These are phyloP conservation scores for Ministeria vibrans DNA, from an alignment of 78 protist species.

Conservation along the genomic window DNA sequence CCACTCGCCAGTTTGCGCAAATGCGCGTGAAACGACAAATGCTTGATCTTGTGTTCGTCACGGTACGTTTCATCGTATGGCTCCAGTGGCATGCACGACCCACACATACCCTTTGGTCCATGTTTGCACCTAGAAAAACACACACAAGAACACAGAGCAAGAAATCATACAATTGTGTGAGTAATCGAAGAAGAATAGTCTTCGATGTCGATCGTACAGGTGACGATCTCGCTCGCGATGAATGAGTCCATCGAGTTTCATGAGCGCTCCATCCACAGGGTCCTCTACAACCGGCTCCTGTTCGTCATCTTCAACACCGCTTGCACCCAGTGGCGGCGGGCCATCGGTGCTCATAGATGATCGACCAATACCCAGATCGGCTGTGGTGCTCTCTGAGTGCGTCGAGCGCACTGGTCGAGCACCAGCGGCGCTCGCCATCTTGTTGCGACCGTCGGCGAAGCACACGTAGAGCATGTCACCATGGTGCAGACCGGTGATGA, in stretches of 20 bases:
- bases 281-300: background rate
- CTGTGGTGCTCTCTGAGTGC: no score
- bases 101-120: background rate
- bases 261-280: background rate
- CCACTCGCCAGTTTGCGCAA: slow-evolving; percentile 17
- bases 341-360: no score
- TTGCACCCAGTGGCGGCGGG: no score
- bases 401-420: no score
- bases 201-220: background rate
- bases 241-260: background rate
- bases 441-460: no score
- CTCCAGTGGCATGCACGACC: background rate
- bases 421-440: no score
- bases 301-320: no score
- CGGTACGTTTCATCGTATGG: background rate
- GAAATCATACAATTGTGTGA: background rate
- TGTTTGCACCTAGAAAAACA: background rate
- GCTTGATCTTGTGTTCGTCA: slow-evolving; percentile 1
- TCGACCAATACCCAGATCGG: no score
- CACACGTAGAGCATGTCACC: no score
- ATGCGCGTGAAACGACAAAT: slow-evolving; percentile 20
- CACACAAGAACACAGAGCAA: background rate
- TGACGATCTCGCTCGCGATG: background rate
- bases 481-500: no score
- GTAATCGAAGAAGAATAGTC: background rate